Evolutionary conservation across 805 yeast species (phyloP), one percentile per base, ranked within the genome.

Genomic region (Metschnikowia peoriensis): DNA sequence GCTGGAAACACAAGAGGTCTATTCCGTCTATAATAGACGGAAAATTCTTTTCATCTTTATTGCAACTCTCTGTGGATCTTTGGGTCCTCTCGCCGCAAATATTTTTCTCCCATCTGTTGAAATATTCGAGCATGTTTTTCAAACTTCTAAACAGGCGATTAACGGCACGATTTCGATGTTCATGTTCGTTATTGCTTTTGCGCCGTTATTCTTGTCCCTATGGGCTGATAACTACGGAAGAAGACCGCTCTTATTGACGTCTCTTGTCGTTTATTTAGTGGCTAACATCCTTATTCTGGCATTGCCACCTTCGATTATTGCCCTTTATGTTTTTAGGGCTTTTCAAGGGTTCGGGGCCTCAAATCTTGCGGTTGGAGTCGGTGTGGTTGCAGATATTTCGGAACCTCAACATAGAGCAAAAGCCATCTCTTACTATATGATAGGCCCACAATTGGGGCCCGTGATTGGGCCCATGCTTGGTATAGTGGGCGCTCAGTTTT

Each of bases 61-160:
- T 32, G 72, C 80, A 22, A 76, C 82, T 1, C 57, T 68, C 16
- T 77, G 81, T 28, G 85, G 84, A 1, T 79, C 79, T 53, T 57
- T 81, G 48, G 86, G 86, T 0, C 86, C 86, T 0, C 66, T 80
- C 46, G 71, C 83, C 9, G 85, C 85, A 2, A 82, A 81, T 54
- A 79, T 82, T 27, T 82, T 81, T 58, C 78, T 82, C 35, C 85
- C 86, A 6, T 69, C 83, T 1, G 56, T 81, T 7, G 84, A 83
- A 2, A 64, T 73, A 7, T 60, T 80, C 27, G 72, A 76, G 55
- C 58, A 63, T 2, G 75, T 68, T 0, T 80, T 79, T 52, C 39
- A 68, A 9, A 72, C 72, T 1, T 72, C 78, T 2, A 63, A 71
- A 2, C 67, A 81, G 0, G 62, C 73, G 0, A 77, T 81, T 38